These are phyloP conservation scores for Prunus yedoensis DNA, from an alignment of 331 rosid genomes.

Conservation along the genomic window DNA sequence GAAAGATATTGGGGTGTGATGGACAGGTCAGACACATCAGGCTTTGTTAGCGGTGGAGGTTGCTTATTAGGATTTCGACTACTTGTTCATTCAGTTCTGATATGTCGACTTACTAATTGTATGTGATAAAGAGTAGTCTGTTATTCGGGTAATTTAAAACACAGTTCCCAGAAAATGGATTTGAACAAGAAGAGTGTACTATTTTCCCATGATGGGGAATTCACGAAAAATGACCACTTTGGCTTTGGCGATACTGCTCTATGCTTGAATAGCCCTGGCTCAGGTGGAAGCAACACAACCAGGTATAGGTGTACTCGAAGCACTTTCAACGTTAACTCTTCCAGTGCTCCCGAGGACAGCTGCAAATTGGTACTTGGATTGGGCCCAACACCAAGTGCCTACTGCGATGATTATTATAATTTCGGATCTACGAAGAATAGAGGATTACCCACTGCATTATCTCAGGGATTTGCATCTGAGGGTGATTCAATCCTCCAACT, in stretches of 20 bases:
- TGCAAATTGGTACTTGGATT: conserved; percentile 90
- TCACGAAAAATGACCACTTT: conserved; percentile 47
- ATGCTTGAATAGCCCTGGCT: conserved; percentile 63
- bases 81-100: conserved; percentile 24
- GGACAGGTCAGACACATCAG: conserved; percentile 90
- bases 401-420: conserved; percentile 50
- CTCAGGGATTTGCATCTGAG: conserved; percentile 48
- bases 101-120: conserved; percentile 33
- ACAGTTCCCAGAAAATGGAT: conserved; percentile 64
- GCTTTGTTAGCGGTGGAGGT: conserved; percentile 85
- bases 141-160: conserved; percentile 39
- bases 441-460: conserved; percentile 30
- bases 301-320: conserved; percentile 42
- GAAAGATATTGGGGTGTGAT: conserved; percentile 34
- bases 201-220: conserved; percentile 56
- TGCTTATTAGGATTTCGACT: conserved; percentile 34
- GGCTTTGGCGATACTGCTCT: conserved; percentile 79
- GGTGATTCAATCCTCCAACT: conserved; percentile 85
- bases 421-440: conserved; percentile 48
- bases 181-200: conserved; percentile 56
- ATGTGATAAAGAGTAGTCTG: conserved; percentile 36
- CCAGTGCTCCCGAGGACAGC: conserved; percentile 67
- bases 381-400: conserved; percentile 86
- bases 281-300: conserved; percentile 48
- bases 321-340: conserved; percentile 43